Percentiles rank a stretch among this genome's conserved stretches.
Evolutionary conservation across 2,329 filamentous ascomycete genomes (phyloP).

Genomic region (Diaporthe vexans): DNA sequence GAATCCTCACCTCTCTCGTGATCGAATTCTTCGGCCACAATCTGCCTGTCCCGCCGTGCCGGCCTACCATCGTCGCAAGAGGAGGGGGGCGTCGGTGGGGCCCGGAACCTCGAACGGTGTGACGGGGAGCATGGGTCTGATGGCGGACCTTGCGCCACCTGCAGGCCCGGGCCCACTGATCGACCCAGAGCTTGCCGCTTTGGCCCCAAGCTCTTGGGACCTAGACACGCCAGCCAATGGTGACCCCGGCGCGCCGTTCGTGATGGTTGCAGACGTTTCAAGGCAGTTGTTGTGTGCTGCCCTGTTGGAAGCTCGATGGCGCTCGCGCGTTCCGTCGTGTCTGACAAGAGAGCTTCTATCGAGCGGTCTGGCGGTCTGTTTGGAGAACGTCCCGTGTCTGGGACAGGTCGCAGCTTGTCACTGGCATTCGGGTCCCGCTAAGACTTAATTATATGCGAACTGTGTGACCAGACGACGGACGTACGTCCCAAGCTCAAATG

Average conservation of each 20-base stretch:
- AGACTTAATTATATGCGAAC: not conserved
- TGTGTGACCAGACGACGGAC: not conserved
- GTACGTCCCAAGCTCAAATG: not conserved
- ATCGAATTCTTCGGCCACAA: conserved; percentile 37
- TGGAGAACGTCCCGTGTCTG: conserved; percentile 1
- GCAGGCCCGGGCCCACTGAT: conserved; percentile 32
- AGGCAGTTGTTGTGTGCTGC: not conserved
- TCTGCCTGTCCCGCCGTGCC: not conserved
- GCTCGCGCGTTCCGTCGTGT: too few relatives aligned
- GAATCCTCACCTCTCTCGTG: conserved; percentile 29
- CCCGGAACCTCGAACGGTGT: conserved; percentile 20
- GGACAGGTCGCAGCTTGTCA: not conserved
- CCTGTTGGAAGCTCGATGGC: not conserved
- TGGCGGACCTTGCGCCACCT: conserved; percentile 11
- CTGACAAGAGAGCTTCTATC: too few relatives aligned
- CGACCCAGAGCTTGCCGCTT: conserved; percentile 29
- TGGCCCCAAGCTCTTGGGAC: conserved; percentile 32
- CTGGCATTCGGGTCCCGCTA: not conserved
- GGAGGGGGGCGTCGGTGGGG: conserved; percentile 21
- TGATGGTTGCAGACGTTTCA: conserved; percentile 28
- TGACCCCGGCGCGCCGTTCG: not conserved
- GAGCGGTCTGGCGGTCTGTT: conserved; percentile 13
- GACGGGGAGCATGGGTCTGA: conserved; percentile 33
- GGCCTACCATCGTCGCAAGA: conserved; percentile 1
- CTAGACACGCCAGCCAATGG: conserved; percentile 29